Evolutionary conservation across 2,329 filamentous ascomycete species (phyloP), one percentile per base, ranked within the genome.

Genomic region (Calonectria montana): DNA sequence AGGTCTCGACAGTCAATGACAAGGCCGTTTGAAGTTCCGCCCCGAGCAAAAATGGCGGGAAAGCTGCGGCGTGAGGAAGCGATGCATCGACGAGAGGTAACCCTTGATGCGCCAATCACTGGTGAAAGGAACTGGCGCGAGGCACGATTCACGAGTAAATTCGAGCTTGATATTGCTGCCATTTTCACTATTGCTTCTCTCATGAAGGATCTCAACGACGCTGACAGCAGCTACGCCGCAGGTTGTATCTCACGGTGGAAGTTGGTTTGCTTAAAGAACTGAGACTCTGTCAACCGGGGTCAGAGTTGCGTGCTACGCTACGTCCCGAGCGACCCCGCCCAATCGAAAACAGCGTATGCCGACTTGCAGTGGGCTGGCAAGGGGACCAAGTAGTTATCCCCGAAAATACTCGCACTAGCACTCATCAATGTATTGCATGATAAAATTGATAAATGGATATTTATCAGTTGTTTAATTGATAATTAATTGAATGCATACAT

Each of bases 21-120:
- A 37, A 94, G 84, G 16, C 90, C 92, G 71, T 91, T 89, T 18
- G 92, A 93, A n/a, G 92, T 94, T 29, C 92, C 92, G 64, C 92
- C 91, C 57, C 92, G 90, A 55, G 83, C 82, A 73, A 86, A 86
- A 69, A 83, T 80, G 3, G 85, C 85, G 16, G 84, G 83, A 62
- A 86, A 80, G 70, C 75, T 80, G 72, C 78, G 79, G 16, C 67
- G 72, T 4, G 62, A 27, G 27, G 74, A 73, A 47, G 73, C 25
- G 50, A 57, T 48, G 53, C 37, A 62, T 18, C 39, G 67, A 23
- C 35, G 47, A n/a, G 62, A 53, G 31, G 45, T 55, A 61, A 71
- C 69, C 21, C 63, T 16, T 31, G 68, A 15, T 13, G 45, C 45
- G 31, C 31, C 23, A 25, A 43, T 18, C 37, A 39, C 18, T 16